A percentile compares a stretch with the other conserved stretches of the same genome.
Evolutionary conservation across 1,284 basidiomycete species (phyloP).

Genomic region (Microbotryomycetes sp.): DNA sequence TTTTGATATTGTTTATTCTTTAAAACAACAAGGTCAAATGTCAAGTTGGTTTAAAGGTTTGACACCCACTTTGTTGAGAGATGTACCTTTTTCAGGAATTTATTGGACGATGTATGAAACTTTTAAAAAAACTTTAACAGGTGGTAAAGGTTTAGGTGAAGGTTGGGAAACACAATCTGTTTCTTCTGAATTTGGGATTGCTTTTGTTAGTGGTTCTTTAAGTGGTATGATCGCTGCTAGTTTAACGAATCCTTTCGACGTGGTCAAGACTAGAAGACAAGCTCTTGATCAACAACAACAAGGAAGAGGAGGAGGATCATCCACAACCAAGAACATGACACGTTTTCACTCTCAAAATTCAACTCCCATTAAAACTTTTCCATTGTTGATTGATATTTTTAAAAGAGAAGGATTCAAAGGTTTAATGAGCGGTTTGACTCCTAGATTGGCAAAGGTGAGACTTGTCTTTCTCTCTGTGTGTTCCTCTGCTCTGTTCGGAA

Average conservation of each 20-base stretch:
- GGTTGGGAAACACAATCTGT: slow-evolving; percentile 51
- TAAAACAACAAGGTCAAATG: slow-evolving; percentile 53
- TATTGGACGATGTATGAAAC: slow-evolving; percentile 61
- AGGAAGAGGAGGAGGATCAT: too few species aligned
- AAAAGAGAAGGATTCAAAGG: slow-evolving; percentile 70
- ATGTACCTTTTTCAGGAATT: slow-evolving; percentile 92
- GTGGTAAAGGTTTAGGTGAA: slow-evolving; percentile 44
- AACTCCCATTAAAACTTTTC: slow-evolving; percentile 47
- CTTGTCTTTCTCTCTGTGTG: not conserved
- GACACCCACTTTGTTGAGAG: slow-evolving; percentile 86
- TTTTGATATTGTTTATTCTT: slow-evolving; percentile 38
- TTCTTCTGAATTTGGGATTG: slow-evolving; percentile 63
- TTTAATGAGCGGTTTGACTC: slow-evolving; percentile 76
- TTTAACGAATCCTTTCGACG: slow-evolving; percentile 90
- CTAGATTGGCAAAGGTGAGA: slow-evolving; percentile 74
- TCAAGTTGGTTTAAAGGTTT: slow-evolving; percentile 88
- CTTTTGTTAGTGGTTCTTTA: slow-evolving; percentile 74
- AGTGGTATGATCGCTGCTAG: slow-evolving; percentile 78
- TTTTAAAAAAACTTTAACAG: slow-evolving; percentile 38
- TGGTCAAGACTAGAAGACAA: slow-evolving; percentile 89
- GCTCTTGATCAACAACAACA: slow-evolving; percentile 16
- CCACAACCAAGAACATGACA: too few species aligned
- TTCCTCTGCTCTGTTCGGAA: not conserved
- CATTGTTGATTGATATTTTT: slow-evolving; percentile 62
- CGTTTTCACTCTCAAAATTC: slow-evolving; percentile 10